Evolutionary conservation across 495 filamentous ascomycete genomes (phyloP), one percentile per base, ranked within the genome.

Genomic region (Acidiella bohemica): DNA sequence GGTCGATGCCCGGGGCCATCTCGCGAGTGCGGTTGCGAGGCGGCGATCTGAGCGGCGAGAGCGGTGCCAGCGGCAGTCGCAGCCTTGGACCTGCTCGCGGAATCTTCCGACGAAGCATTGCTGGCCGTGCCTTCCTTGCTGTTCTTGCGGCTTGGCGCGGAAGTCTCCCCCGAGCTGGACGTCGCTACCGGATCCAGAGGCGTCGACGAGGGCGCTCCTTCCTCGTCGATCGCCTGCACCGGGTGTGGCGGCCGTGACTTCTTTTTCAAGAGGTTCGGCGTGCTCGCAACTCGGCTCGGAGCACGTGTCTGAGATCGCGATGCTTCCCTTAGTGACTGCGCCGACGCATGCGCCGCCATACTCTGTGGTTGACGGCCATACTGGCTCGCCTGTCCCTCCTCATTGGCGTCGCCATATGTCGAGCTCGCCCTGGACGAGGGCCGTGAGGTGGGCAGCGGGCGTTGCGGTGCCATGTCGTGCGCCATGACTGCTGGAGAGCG

Each of bases 321-420:
- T 13, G 43, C 32, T 32, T 51, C 48, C 1, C 44, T 37, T 7
- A 51, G 35, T 16, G 48, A 42, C 22, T 42, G 43, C n/a, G 43
- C 48, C 16, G 48, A 51, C 13, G 44, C 35, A 11, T 51, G 43
- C 12, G 48, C 48, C 26, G 48, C 48, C 13, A 47, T 27, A 27
- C 36, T 37, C 2, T 14, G 14, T 1, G 38, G 32, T 1, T 32
- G 21, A 2, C 48, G 48, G 8, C 48, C 48, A n/a, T 37, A 41
- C 24, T 51, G 48, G 32, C 11, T 13, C 41, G 41, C 13, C n/a
- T 42, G 37, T 18, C 25, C 16, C 11, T 41, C 28, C 12, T 12
- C 36, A 1, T 30, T 28, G 21, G 28, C 20, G 8, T 19, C 35
- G 29, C 19, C 27, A 21, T 39, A 20, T 5, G 14, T 4, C 39